These are phyloP conservation scores for Acidiella bohemica DNA, from an alignment of 495 filamentous ascomycete species.

Conservation along the genomic window DNA sequence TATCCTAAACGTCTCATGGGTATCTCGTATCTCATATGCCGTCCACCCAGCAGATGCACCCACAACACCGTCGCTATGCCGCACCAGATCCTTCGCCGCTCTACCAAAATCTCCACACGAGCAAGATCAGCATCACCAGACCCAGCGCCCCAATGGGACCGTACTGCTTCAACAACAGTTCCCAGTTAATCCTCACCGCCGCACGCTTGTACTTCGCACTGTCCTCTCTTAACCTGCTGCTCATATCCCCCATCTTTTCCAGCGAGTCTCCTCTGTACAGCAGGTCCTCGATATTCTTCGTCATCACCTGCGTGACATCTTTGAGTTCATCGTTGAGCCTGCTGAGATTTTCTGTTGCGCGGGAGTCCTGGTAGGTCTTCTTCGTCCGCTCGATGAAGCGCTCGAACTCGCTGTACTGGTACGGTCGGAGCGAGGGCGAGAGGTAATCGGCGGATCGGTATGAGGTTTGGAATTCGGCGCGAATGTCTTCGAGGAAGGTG, in stretches of 20 bases:
- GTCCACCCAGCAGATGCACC: no score
- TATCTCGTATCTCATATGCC: no score
- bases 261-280: conserved; percentile 88
- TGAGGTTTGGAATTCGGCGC: conserved; percentile 74
- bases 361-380: conserved; percentile 84
- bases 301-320: conserved; percentile 98
- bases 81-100: not conserved
- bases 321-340: conserved; percentile 88
- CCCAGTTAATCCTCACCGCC: conserved; percentile 96
- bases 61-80: conserved; percentile 6
- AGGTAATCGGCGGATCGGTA: conserved; percentile 62
- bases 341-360: conserved; percentile 74
- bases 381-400: conserved; percentile 90
- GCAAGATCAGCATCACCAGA: conserved; percentile 15
- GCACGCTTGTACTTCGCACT: conserved; percentile 85
- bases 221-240: conserved; percentile 71
- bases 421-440: conserved; percentile 65
- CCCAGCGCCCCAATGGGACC: conserved; percentile 16
- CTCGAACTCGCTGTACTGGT: conserved; percentile 95
- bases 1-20: no score
- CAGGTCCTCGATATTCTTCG: conserved; percentile 98
- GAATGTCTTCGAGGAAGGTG: conserved; percentile 90
- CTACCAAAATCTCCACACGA: conserved; percentile 18
- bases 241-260: conserved; percentile 96
- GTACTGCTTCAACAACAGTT: conserved; percentile 76